Evolutionary conservation across 2,329 filamentous ascomycete genomes (phyloP), one percentile per base, ranked within the genome.

Genomic region (Nothophoma quercina): DNA sequence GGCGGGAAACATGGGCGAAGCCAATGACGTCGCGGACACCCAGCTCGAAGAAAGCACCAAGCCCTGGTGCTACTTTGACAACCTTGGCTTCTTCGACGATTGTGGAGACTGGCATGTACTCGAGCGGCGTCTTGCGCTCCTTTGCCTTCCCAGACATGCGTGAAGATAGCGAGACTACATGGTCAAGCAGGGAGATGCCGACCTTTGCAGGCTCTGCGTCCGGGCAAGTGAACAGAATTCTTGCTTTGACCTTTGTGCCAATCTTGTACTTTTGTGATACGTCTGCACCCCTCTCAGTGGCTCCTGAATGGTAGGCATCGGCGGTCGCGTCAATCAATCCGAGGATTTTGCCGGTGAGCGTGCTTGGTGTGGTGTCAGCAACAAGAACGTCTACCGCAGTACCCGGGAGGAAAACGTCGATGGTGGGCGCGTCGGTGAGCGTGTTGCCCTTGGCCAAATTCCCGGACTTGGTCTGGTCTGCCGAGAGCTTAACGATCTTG

Each of bases 1-100:
- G 84, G 59, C 90, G 86, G 1, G 95, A 99, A 60, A 99, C 96
- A 73, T 99, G 95, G 18, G 96, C 92, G 68, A 97, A 99, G 8
- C 91, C 91, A n/a, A 85, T 80, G 2, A 93, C 79, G 23, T 87
- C 84, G 32, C 83, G 79, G 5, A 88, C 76, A 2, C 87, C 87
- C 21, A 93, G 76, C 61, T 90, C 85, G 13, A 93, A 81, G 66
- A 96, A 96, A 2, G 97, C 80, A 45, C 95, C 96, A 55, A 93
- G 84, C 3, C 88, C 86, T 5, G 87, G 80, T 60, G 96, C 89
- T 2, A 97, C 91, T 61, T 89, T 89, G 45, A 87, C 83, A 7
- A 99, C 87, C 29, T 85, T 91, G 50, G 90, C 91, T 60, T 88
- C 84, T 38, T 93, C 87, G 21, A 97, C 78, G 35, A 89, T 84